Evolutionary conservation across 2,329 filamentous ascomycete species (phyloP), one percentile per base, ranked within the genome.

Genomic region (Trichoderma sp.): DNA sequence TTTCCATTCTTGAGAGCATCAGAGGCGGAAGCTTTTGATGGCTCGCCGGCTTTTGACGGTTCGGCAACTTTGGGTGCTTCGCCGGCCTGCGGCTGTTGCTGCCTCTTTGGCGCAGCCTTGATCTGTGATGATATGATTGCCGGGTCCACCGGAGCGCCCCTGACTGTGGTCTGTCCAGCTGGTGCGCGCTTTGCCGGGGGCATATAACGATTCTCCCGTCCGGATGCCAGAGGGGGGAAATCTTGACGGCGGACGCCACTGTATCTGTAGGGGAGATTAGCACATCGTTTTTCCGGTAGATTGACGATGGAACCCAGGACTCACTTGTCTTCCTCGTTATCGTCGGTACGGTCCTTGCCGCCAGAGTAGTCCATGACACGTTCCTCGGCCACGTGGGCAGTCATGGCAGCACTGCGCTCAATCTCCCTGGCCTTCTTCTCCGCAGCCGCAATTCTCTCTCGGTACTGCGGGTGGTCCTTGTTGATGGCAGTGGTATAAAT

Each of bases 401-500:
- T 97, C 43, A 85, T 84, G 7, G 92, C 82, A 19, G 83, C 81
- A 68, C 88, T 91, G 52, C 85, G 83, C 77, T 97, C 92, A 71
- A 99, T 99, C 76, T 98, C 94, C 67, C 91, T 88, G 24, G 93
- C 95, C 73, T 94, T 91, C 70, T 84, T 89, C 24, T 93, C 92
- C 2, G 93, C 95, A 43, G 88, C 85, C 3, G 90, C 92, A 71
- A 90, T 83, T 69, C 89, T 87, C 75, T 92, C 87, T 68, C 86
- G 88, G 77, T 96, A 97, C 62, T 90, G 83, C 1, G 95, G 93
- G 71, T 96, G 88, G 68, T 78, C 90, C 73, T 88, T 92, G 77
- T 99, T 88, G 73, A 99, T 96, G 47, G 86, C 80, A 10, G 95
- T 99, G 1, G 95, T 99, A 79, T 99, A 99, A 50, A 95, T 87